Percentiles rank a stretch among this genome's conserved stretches.
These are phyloP conservation scores for Mycena rosella DNA, from an alignment of 768 basidiomycete species.

Conservation along the genomic window DNA sequence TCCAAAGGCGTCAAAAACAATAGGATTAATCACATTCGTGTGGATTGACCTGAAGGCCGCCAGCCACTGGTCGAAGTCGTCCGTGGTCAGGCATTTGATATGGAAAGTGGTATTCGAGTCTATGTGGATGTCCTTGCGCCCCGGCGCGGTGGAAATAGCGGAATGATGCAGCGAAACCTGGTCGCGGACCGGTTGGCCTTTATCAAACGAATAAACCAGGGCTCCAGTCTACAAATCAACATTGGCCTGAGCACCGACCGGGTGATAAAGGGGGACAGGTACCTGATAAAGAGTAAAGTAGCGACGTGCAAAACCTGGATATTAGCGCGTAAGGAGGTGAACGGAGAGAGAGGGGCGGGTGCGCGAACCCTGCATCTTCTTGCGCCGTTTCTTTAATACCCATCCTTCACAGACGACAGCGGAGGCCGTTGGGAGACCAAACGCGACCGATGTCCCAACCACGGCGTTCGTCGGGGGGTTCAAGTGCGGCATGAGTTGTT, in stretches of 20 bases:
- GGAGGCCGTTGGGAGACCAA: slow-evolving; percentile 33
- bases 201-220: slow-evolving; percentile 82
- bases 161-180: slow-evolving; percentile 75
- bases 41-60: slow-evolving; percentile 71
- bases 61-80: slow-evolving; percentile 85
- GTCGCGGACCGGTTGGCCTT: slow-evolving; percentile 79
- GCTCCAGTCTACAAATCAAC: too few species aligned
- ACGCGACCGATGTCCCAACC: slow-evolving; percentile 24
- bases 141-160: slow-evolving; percentile 81
- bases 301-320: slow-evolving; percentile 81
- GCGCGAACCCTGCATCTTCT: slow-evolving; percentile 85
- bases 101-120: slow-evolving; percentile 86
- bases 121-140: slow-evolving; percentile 84
- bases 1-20: slow-evolving; percentile 33
- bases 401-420: slow-evolving; percentile 74
- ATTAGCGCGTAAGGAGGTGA: slow-evolving; percentile 5
- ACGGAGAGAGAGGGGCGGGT: not conserved
- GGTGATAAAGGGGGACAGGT: too few species aligned
- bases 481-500: not conserved
- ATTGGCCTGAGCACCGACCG: too few species aligned
- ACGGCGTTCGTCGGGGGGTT: slow-evolving; percentile 3
- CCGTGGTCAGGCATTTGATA: slow-evolving; percentile 77
- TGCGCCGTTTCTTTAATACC: slow-evolving; percentile 88
- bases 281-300: slow-evolving; percentile 79
- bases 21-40: slow-evolving; percentile 19